phyloP scores from a whole-genome alignment of 495 filamentous ascomycete species.

The Neurospora sp. region DNA sequence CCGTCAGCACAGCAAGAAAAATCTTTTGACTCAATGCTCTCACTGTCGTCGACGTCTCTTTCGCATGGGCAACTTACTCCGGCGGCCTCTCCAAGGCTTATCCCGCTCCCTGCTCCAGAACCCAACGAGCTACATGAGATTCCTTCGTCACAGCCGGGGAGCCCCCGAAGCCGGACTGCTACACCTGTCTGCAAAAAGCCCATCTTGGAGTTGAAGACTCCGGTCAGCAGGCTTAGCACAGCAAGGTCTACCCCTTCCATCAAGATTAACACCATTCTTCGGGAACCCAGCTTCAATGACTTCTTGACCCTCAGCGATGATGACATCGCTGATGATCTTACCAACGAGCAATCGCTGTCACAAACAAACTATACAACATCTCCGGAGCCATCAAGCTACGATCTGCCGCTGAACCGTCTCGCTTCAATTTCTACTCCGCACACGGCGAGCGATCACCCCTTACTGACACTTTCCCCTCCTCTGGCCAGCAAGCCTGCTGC shows the following conservation, averaged over 20 bases:
- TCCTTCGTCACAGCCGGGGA: background rate
- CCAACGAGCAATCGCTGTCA: background rate
- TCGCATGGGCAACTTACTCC: conserved; percentile 7
- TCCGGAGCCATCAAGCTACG: conserved; percentile 7
- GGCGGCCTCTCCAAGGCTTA: conserved; percentile 12
- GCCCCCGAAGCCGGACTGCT: background rate
- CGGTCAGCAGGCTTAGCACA: background rate
- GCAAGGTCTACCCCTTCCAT: background rate
- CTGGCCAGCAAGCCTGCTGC: conserved; percentile 21
- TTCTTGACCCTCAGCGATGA: conserved; percentile 37
- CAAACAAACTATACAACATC: background rate
- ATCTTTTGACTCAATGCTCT: background rate
- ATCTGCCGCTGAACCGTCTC: conserved; percentile 10
- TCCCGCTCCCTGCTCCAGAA: conserved; percentile 6
- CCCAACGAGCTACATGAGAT: background rate
- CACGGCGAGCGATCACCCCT: background rate
- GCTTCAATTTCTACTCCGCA: background rate
- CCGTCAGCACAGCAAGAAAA: conserved; percentile 10
- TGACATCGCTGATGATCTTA: conserved; percentile 30
- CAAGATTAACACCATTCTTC: conserved; percentile 12
- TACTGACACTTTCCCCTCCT: conserved; percentile 18
- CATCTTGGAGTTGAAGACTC: background rate
- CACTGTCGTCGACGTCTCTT: background rate
- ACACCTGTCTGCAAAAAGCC: background rate
- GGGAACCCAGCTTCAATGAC: conserved; percentile 34